Evolutionary conservation across 306 rosid genomes (phyloP).

Genomic region (Sesbania bispinosa): DNA sequence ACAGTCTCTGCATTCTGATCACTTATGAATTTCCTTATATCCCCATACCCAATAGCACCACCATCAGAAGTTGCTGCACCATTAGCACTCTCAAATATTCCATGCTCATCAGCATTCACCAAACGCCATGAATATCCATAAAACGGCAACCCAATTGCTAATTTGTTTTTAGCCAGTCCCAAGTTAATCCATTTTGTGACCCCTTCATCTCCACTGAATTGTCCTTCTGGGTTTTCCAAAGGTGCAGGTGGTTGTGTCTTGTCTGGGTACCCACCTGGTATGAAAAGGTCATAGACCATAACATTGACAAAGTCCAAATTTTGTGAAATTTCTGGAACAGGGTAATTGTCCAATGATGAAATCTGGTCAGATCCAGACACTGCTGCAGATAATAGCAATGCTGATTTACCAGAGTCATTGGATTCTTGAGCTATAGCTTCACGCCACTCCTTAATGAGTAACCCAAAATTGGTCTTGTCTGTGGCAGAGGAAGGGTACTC

Average conservation of each 20-base stretch:
- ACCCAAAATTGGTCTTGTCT: slow-evolving; percentile 31
- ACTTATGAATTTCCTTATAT: background rate
- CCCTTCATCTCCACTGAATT: slow-evolving; percentile 34
- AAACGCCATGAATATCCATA: slow-evolving; percentile 40
- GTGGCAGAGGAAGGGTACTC: slow-evolving; percentile 23
- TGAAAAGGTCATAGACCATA: slow-evolving; percentile 40
- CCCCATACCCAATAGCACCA: slow-evolving; percentile 14
- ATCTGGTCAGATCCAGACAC: slow-evolving; percentile 29
- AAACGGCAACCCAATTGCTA: slow-evolving; percentile 44
- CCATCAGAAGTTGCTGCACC: background rate
- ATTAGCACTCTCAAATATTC: slow-evolving; percentile 26
- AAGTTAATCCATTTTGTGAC: slow-evolving; percentile 18
- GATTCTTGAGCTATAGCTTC: slow-evolving; percentile 26
- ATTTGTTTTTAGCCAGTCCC: slow-evolving; percentile 19
- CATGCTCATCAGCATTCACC: slow-evolving; percentile 9
- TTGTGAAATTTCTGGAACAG: background rate
- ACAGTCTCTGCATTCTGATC: background rate
- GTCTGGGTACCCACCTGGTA: background rate
- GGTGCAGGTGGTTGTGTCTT: slow-evolving; percentile 26
- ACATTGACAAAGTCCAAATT: slow-evolving; percentile 40
- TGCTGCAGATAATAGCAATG: slow-evolving; percentile 30
- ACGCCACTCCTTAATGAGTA: slow-evolving; percentile 39
- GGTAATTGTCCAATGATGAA: slow-evolving; percentile 18
- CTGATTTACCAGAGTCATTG: background rate
- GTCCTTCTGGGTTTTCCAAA: background rate